Base-by-base conservation (phyloP, 352 stramenopile species). In the Pythium rishiriense region DNA sequence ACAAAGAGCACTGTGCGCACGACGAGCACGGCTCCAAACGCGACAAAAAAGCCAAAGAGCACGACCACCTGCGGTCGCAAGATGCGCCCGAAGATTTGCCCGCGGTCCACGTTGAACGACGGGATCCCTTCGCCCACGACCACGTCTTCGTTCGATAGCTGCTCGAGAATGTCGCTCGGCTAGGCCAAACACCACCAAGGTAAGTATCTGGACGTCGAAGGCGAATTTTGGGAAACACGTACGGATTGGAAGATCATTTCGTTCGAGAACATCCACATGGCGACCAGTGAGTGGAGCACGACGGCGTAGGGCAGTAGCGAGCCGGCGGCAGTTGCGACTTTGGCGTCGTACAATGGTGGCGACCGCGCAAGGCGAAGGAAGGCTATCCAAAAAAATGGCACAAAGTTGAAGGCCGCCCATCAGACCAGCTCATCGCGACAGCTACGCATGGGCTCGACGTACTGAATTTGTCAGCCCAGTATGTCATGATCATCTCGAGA, bases 401-500 rank as follows among this genome's bases (percentile, higher is more conserved):
- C 33, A 14, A 9, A 39, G 33, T 39, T 14, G 1, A 39, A 39
- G 10, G 33, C 33, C 3, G 10, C 11, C 33, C 10, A 39, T 17
- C 17, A 14, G 2, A 14, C 7, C 33, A 39, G 3, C 33, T 39
- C 33, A 14, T 12, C 33, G 17, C 3, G 33, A 39, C 7, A 37
- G 11, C 31, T 11, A 11, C 6, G 31, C 6, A 11, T 6, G 31
- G 31, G 11, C 17, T 39, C 19, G 21, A 70, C 78, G 61, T 79
- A 94, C 85, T 94, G 74, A 92, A 90, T 76, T 94, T 94, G 68
- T 94, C 85, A 7, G 85, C 83, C 85, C 85, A 94, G 64, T 91
- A 94, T 19, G 83, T 92, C 71, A 87, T 79, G 25, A 92, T 65
- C 69, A 92, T 90, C 22, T 80, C 73, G 4, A 82, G 61, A 47